These are phyloP conservation scores for Sesbania bispinosa DNA, from an alignment of 306 rosid species.

Conservation along the genomic window DNA sequence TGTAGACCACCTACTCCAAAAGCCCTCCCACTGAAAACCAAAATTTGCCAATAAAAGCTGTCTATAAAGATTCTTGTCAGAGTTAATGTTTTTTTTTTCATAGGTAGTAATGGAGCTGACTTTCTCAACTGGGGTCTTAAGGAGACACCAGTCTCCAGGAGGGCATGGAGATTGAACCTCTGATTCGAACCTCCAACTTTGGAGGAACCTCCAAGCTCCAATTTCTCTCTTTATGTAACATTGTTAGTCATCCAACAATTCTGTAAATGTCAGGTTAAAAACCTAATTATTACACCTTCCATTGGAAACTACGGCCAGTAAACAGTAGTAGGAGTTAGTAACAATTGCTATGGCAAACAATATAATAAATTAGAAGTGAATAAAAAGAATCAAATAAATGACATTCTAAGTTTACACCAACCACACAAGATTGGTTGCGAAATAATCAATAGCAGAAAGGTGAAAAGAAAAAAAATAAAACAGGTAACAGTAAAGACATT, in stretches of 20 bases:
- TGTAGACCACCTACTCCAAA: too few species aligned
- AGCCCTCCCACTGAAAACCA: too few species aligned
- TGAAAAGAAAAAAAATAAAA: neutral
- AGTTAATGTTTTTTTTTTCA: too few species aligned
- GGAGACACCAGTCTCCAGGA: too few species aligned
- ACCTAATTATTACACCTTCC: neutral
- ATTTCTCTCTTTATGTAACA: too few species aligned
- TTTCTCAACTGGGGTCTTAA: too few species aligned
- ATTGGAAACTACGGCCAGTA: neutral
- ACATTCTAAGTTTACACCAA: constrained; percentile 26
- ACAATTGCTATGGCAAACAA: neutral
- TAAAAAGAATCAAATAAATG: constrained; percentile 21
- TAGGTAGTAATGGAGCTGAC: too few species aligned
- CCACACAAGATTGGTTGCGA: constrained; percentile 22
- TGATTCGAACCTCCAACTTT: too few species aligned
- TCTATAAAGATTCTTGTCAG: too few species aligned
- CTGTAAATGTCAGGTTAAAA: neutral
- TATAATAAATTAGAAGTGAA: neutral
- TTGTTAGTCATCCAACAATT: neutral
- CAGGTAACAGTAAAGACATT: neutral
- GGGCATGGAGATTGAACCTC: too few species aligned
- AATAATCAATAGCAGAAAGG: constrained; percentile 8
- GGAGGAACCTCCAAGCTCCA: too few species aligned
- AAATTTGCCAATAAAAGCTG: too few species aligned
- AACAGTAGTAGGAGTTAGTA: neutral